A percentile compares a stretch with the other conserved stretches of the same genome.
Evolutionary conservation across 148 eudicot genomes (phyloP).

Genomic region (Vaccinium vitisidaea): DNA sequence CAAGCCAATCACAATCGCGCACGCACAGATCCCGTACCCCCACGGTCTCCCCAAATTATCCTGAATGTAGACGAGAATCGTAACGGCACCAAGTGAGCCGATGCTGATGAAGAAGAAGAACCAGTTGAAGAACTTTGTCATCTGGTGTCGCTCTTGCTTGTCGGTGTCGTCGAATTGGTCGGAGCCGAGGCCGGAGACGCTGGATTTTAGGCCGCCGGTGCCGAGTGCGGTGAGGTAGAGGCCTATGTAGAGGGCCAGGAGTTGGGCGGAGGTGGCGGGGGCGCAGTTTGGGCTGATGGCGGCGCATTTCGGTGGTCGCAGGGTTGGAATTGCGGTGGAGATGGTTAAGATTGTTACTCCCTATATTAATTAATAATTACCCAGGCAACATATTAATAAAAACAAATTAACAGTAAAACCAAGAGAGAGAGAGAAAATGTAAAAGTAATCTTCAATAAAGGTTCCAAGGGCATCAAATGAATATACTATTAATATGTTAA

Average conservation of each 20-base stretch:
- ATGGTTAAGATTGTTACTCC: constrained; percentile 11
- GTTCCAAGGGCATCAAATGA: too few species aligned
- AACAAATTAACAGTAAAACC: neutral
- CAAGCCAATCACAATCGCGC: neutral
- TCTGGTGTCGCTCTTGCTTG: constrained; percentile 34
- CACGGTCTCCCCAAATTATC: constrained; percentile 46
- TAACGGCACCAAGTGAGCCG: constrained; percentile 50
- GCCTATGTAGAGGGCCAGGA: constrained; percentile 41
- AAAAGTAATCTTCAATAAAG: neutral
- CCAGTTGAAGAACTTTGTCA: constrained; percentile 66
- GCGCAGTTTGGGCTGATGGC: neutral
- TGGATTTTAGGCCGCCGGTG: constrained; percentile 66
- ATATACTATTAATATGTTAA: too few species aligned
- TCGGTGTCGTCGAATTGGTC: constrained; percentile 64
- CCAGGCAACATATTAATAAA: neutral
- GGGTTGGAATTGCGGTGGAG: constrained; percentile 8
- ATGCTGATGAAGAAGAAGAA: constrained; percentile 58
- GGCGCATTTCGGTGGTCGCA: constrained; percentile 13
- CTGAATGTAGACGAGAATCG: constrained; percentile 55
- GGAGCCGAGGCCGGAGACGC: constrained; percentile 68
- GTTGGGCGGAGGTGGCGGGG: neutral
- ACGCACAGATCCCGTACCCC: constrained; percentile 56
- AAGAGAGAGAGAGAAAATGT: neutral
- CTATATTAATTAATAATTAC: neutral
- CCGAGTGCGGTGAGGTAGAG: constrained; percentile 65